A percentile compares a stretch with the other conserved stretches of the same genome.
Conservation (phyloP, 2,329 filamentous ascomycete species). For the Fusarium sambucinum region DNA sequence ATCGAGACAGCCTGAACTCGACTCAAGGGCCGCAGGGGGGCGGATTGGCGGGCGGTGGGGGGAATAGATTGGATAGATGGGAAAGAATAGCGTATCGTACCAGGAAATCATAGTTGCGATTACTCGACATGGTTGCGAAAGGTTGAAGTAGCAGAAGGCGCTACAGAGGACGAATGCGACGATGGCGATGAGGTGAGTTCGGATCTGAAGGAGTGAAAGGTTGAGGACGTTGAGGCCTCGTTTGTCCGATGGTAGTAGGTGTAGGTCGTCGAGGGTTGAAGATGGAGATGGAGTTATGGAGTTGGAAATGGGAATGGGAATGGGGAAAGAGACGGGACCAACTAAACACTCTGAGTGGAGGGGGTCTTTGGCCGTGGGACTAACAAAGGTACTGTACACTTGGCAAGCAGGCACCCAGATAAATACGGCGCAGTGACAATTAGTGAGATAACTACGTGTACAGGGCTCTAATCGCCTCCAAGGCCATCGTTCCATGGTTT, state of each 20-base stretch:
- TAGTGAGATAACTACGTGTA: slow-evolving; percentile 11
- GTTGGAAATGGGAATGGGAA: slow-evolving; percentile 21
- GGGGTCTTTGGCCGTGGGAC: slow-evolving; percentile 29
- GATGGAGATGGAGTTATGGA: slow-evolving; percentile 39
- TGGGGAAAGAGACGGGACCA: slow-evolving; percentile 13
- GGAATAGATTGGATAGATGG: slow-evolving; percentile 33
- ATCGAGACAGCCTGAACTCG: slow-evolving; percentile 17
- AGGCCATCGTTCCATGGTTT: slow-evolving; percentile 15
- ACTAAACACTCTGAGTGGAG: slow-evolving; percentile 9
- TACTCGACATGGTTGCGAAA: slow-evolving; percentile 82
- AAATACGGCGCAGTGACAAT: slow-evolving; percentile 18
- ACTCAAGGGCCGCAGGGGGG: slow-evolving; percentile 31
- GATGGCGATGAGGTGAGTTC: slow-evolving; percentile 23
- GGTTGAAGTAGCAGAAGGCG: slow-evolving; percentile 35
- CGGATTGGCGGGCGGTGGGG: slow-evolving; percentile 38
- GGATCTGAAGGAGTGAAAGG: slow-evolving; percentile 25
- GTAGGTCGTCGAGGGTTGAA: slow-evolving; percentile 39
- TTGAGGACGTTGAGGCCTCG: slow-evolving; percentile 10
- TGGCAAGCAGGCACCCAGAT: slow-evolving; percentile 14
- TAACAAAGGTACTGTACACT: slow-evolving; percentile 8
- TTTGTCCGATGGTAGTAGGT: slow-evolving; percentile 14
- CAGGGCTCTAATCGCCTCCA: slow-evolving; percentile 17
- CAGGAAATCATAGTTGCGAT: slow-evolving; percentile 99
- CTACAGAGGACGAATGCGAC: slow-evolving; percentile 28
- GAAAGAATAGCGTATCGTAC: slow-evolving; percentile 65